Base-by-base conservation (phyloP, 352 stramenopile genomes). In the Globisporangium middletonii region DNA sequence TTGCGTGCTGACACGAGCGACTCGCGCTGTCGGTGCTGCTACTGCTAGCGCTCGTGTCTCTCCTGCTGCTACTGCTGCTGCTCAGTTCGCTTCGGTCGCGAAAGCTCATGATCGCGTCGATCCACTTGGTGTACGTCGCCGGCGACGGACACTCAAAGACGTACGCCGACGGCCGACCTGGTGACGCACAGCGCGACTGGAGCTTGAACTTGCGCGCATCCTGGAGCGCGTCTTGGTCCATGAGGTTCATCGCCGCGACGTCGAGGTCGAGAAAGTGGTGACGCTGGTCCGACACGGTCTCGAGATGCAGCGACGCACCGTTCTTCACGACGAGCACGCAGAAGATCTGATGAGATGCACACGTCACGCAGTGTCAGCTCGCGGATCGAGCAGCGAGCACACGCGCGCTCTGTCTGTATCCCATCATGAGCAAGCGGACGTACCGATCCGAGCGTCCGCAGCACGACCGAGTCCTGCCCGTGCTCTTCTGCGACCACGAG, bases 381-480 rank as follows among this genome's bases (percentile, higher is more conserved):
- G 12, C 16, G 4, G 3, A 11, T n/a, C 12, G 16, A 44, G 30
- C 30, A 35, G 30, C 30, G 23, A 23, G 23, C 23, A 23, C 23
- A 23, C 23, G 3, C 30, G 30, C 30, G 30, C 1, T 35, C 30
- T 8, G 30, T 35, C 30, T 8, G 30, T 35, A 35, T 35, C 30
- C 23, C 23, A 23, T 23, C 23, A 23, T 23, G 7, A 35, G 30
- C 6, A 16, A 12, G 30, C 15, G 26, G 2, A 41, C 63, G 46
- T 55, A 88, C 76, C 64, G 73, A 79, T 60, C 79, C 77, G 0
- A 86, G 63, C 26, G 77, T 83, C 6, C 65, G 63, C 23, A 67
- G 27, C 18, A 49, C 64, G 6, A 54, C 49, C 26, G 60, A 46
- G 4, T 54, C 46, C 0, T 56, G 59, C 3, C 68, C 63, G 28